Conservation (phyloP, 2,329 filamentous ascomycete species). For the Aspergillus niger region DNA sequence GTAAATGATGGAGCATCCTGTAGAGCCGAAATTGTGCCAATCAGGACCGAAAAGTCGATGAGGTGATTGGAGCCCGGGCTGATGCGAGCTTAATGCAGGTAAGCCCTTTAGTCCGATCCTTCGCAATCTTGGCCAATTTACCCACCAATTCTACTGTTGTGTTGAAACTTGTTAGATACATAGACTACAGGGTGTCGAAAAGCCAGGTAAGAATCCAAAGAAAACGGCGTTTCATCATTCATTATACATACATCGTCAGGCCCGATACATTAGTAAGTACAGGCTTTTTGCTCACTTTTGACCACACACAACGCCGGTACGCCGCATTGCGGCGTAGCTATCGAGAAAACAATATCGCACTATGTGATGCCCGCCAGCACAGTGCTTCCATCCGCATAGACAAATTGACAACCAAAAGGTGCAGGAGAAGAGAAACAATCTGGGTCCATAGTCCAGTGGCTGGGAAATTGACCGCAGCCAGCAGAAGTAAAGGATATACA, state of each 20-base stretch:
- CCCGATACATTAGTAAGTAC: background rate
- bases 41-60: background rate
- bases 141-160: too few species aligned
- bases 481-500: constrained; percentile 65
- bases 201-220: too few species aligned
- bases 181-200: too few species aligned
- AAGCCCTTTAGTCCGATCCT: background rate
- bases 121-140: too few species aligned
- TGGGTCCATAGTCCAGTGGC: constrained; percentile 41
- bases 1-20: background rate
- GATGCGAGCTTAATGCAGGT: background rate
- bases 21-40: background rate
- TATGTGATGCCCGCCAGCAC: constrained; percentile 8
- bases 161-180: too few species aligned
- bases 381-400: constrained; percentile 38
- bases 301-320: background rate
- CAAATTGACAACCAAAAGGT: constrained; percentile 48
- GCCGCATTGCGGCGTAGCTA: background rate
- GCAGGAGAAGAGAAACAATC: constrained; percentile 47
- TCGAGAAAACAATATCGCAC: background rate
- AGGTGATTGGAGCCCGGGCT: background rate
- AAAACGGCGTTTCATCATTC: background rate
- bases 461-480: constrained; percentile 67
- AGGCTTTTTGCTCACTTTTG: background rate
- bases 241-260: background rate